These are phyloP conservation scores for Casuarina cunninghamiana DNA, from an alignment of 306 rosid genomes.

Conservation along the genomic window DNA sequence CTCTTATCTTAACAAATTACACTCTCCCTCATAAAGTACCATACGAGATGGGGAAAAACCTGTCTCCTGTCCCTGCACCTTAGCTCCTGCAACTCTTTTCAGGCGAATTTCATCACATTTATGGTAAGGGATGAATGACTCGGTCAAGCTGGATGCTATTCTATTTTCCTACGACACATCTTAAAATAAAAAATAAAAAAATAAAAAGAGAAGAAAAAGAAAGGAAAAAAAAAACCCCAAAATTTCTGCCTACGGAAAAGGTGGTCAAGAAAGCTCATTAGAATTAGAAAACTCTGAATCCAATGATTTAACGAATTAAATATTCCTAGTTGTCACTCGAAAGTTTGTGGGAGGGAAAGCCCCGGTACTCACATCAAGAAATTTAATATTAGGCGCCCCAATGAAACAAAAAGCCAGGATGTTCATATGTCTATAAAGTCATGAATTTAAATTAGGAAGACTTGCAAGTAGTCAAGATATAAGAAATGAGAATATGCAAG, in stretches of 20 bases:
- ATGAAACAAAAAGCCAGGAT: neutral
- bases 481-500: neutral
- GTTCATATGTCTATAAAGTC: neutral
- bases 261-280: neutral
- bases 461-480: neutral
- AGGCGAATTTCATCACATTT: slow-evolving; percentile 45
- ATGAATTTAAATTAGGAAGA: neutral
- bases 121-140: slow-evolving; percentile 76
- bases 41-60: slow-evolving; percentile 34
- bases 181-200: slow-evolving; percentile 11
- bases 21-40: slow-evolving; percentile 7
- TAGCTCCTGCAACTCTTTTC: slow-evolving; percentile 32
- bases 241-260: slow-evolving; percentile 20
- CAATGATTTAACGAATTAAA: too few species aligned
- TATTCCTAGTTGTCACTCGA: too few species aligned
- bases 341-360: too few species aligned
- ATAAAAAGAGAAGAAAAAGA: neutral
- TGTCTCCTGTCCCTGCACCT: slow-evolving; percentile 38
- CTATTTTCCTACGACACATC: slow-evolving; percentile 54
- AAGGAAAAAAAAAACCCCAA: slow-evolving; percentile 1
- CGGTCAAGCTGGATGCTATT: slow-evolving; percentile 39
- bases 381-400: too few species aligned
- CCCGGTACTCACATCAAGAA: too few species aligned
- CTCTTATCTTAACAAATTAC: too few species aligned
- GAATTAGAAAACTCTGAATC: neutral